phyloP scores from a whole-genome alignment of 2,329 filamentous ascomycete species.

The Trichophyton equinum region DNA sequence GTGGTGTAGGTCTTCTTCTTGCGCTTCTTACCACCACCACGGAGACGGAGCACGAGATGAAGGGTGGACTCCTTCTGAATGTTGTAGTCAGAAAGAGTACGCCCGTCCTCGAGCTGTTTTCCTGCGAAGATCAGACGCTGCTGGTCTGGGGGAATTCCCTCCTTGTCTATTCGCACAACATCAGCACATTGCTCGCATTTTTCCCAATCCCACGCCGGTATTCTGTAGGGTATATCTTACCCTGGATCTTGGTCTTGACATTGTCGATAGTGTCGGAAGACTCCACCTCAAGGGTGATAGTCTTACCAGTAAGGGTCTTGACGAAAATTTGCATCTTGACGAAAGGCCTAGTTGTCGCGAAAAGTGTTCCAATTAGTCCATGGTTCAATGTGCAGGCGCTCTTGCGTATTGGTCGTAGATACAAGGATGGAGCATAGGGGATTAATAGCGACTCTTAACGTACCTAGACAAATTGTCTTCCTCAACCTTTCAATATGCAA shows the following conservation, averaged over 20 bases:
- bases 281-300: slow-evolving; percentile 99
- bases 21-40: slow-evolving; percentile 98
- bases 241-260: slow-evolving; percentile 95
- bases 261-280: slow-evolving; percentile 99
- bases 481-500: slow-evolving; percentile 40
- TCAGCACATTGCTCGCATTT: background rate
- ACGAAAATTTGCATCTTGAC: slow-evolving; percentile 44
- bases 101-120: slow-evolving; percentile 99
- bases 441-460: slow-evolving; percentile 16
- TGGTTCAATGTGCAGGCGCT: background rate
- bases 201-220: no score
- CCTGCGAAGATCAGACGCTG: slow-evolving; percentile 99
- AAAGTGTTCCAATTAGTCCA: background rate
- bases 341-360: slow-evolving; percentile 27
- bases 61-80: slow-evolving; percentile 99
- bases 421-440: background rate
- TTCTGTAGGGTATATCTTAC: slow-evolving; percentile 28
- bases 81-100: slow-evolving; percentile 99
- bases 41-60: slow-evolving; percentile 92
- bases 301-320: slow-evolving; percentile 87
- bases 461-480: slow-evolving; percentile 52
- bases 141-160: slow-evolving; percentile 97
- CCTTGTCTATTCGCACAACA: slow-evolving; percentile 70
- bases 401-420: background rate
- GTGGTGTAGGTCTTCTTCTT: slow-evolving; percentile 99